Conservation (phyloP, 495 filamentous ascomycete species). For the Lophiostoma macrostomum region DNA sequence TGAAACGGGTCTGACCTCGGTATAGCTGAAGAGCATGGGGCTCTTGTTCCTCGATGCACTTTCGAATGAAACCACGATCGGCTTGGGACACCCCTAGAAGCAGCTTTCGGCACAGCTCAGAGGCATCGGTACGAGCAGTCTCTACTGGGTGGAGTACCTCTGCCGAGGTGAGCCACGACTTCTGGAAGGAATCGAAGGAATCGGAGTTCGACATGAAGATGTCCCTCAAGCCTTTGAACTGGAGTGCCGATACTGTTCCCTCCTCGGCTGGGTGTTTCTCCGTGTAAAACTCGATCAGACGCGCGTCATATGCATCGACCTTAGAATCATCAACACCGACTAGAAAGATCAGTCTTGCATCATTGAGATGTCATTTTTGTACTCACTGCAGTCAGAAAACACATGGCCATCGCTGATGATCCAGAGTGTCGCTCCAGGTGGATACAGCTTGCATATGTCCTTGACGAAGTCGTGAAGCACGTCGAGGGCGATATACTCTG, state of each 20-base stretch:
- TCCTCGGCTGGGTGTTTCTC: neutral
- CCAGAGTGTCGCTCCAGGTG: constrained; percentile 45
- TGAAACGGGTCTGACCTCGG: constrained; percentile 20
- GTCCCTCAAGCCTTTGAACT: constrained; percentile 10
- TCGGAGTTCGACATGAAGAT: constrained; percentile 11
- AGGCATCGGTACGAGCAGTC: neutral
- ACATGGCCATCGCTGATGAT: constrained; percentile 51
- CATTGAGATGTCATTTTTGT: constrained; percentile 41
- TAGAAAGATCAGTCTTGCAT: constrained; percentile 41
- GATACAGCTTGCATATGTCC: constrained; percentile 45
- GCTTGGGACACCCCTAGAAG: neutral
- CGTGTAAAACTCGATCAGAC: constrained; percentile 4
- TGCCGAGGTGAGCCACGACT: neutral
- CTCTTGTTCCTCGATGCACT: constrained; percentile 4
- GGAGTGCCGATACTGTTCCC: neutral
- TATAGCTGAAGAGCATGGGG: constrained; percentile 9
- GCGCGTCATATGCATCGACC: constrained; percentile 31
- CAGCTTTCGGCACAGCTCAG: constrained; percentile 10
- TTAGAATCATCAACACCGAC: constrained; percentile 43
- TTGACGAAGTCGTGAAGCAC: constrained; percentile 45
- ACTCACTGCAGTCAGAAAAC: constrained; percentile 46
- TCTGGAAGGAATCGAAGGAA: neutral
- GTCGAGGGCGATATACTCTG: constrained; percentile 46
- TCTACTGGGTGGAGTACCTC: constrained; percentile 6
- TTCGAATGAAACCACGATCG: neutral